A percentile compares a stretch with the other conserved stretches of the same genome.
phyloP scores from a whole-genome alignment of 345 rosid genomes.

The Lagerstroemia speciosa region DNA sequence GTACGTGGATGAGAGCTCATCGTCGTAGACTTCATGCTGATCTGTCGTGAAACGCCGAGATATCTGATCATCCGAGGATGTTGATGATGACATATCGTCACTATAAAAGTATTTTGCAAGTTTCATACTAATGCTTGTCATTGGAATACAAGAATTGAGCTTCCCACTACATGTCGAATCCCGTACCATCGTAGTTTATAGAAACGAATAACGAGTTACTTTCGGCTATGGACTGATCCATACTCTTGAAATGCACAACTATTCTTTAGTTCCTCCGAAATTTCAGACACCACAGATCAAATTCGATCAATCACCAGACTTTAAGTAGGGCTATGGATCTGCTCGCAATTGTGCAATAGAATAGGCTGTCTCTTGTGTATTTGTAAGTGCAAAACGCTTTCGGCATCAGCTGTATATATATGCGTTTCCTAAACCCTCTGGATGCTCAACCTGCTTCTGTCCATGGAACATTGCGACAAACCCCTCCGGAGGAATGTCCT shows the following conservation, averaged over 20 bases:
- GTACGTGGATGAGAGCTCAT: constrained; percentile 7
- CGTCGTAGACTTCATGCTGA: not conserved
- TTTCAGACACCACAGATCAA: not conserved
- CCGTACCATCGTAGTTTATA: not conserved
- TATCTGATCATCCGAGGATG: not conserved
- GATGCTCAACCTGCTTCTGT: constrained; percentile 67
- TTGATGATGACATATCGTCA: not conserved
- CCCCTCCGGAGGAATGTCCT: not conserved
- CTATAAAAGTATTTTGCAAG: not conserved
- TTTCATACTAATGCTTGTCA: not conserved
- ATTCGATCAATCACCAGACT: not conserved
- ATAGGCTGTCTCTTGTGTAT: not conserved
- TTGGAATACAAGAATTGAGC: not conserved
- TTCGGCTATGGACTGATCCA: not conserved
- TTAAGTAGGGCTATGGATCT: not conserved
- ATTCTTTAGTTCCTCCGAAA: not conserved
- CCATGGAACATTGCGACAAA: not conserved
- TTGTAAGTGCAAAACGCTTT: not conserved
- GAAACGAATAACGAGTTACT: not conserved
- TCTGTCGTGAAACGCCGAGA: not conserved
- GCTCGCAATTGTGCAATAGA: not conserved
- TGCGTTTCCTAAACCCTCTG: constrained; percentile 63
- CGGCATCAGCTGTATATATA: not conserved
- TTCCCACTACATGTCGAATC: not conserved
- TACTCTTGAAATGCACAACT: not conserved